Conservation (phyloP, 352 stramenopile genomes). For the Phytophthora lateralis region DNA sequence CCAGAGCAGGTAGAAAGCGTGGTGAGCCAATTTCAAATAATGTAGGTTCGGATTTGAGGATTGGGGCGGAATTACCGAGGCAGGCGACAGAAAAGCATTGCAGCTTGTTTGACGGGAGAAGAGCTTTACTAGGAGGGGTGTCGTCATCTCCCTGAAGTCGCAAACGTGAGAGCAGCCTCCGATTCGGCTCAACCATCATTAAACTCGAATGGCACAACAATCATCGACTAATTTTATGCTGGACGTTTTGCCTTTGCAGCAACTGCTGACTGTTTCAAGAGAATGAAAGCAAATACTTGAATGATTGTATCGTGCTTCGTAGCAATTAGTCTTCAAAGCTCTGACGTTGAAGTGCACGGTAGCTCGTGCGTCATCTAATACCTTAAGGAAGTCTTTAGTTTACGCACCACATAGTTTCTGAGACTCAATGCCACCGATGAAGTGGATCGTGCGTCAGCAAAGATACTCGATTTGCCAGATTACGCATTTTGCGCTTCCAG, state of each 20-base stretch:
- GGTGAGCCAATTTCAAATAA: neutral
- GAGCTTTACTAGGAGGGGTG: neutral
- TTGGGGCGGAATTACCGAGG: slow-evolving; percentile 31
- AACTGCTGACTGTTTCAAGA: neutral
- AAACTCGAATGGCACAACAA: neutral
- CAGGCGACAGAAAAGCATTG: slow-evolving; percentile 71
- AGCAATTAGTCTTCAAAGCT: too few species aligned
- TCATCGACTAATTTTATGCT: slow-evolving; percentile 6
- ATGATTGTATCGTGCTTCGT: neutral
- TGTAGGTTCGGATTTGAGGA: neutral
- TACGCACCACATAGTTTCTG: slow-evolving; percentile 1
- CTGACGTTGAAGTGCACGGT: neutral
- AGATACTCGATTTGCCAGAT: slow-evolving; percentile 1
- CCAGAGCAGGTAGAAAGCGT: neutral
- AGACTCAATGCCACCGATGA: neutral
- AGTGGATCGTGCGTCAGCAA: slow-evolving; percentile 7
- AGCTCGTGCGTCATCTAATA: neutral
- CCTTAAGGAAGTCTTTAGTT: neutral
- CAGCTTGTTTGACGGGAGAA: slow-evolving; percentile 39
- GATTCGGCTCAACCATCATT: neutral
- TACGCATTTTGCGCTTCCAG: slow-evolving; percentile 2
- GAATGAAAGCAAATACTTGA: neutral
- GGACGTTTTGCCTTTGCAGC: neutral
- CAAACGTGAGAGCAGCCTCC: neutral
- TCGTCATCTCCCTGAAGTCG: neutral